A percentile compares a stretch with the other conserved stretches of the same genome.
phyloP scores from a whole-genome alignment of 1,284 basidiomycete genomes.

The Uromyces viciae-fabae region DNA sequence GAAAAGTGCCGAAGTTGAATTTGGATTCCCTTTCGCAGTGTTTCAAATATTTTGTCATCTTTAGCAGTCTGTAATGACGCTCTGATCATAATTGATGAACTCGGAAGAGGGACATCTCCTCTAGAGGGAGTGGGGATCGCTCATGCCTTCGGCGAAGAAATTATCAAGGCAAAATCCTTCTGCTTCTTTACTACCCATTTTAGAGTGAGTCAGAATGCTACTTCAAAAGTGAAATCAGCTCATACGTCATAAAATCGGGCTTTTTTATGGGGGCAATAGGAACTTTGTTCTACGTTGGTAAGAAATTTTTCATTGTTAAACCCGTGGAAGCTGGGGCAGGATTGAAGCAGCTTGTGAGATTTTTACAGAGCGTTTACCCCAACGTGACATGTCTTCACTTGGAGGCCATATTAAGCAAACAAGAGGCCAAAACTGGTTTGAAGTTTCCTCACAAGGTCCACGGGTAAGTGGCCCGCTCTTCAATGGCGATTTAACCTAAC shows the following conservation, averaged over 20 bases:
- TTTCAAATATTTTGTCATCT: slow-evolving; percentile 33
- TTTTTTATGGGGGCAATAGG: slow-evolving; percentile 23
- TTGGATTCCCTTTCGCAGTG: background rate
- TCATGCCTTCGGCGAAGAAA: slow-evolving; percentile 82
- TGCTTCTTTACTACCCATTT: slow-evolving; percentile 45
- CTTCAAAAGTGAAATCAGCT: no score
- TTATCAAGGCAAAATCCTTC: slow-evolving; percentile 59
- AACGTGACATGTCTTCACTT: slow-evolving; percentile 44
- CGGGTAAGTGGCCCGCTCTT: slow-evolving; percentile 6
- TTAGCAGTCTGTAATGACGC: slow-evolving; percentile 33
- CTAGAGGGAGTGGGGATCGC: slow-evolving; percentile 81
- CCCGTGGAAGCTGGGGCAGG: background rate
- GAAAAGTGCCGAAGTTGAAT: no score
- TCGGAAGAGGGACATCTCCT: slow-evolving; percentile 71
- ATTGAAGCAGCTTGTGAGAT: background rate
- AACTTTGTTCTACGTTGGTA: slow-evolving; percentile 33
- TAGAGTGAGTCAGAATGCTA: slow-evolving; percentile 24
- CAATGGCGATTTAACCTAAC: background rate
- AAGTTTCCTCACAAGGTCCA: slow-evolving; percentile 42
- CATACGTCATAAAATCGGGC: no score
- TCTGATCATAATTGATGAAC: slow-evolving; percentile 52
- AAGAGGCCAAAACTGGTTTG: slow-evolving; percentile 19
- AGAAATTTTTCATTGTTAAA: background rate
- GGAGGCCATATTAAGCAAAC: slow-evolving; percentile 33
- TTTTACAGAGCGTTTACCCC: slow-evolving; percentile 37